These are phyloP conservation scores for Mycogone perniciosa DNA, from an alignment of 2,329 filamentous ascomycete species.

Conservation along the genomic window DNA sequence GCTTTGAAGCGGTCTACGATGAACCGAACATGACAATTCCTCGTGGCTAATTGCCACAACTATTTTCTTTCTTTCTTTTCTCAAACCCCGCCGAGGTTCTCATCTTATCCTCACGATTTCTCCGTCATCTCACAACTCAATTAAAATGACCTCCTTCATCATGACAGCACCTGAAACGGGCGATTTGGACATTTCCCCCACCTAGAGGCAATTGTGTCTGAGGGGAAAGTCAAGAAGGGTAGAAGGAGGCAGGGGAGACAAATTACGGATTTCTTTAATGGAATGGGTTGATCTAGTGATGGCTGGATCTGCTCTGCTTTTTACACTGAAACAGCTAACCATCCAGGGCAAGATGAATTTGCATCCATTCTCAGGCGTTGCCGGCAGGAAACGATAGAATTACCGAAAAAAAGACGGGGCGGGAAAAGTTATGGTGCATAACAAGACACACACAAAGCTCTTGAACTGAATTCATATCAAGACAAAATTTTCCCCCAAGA, in stretches of 20 bases:
- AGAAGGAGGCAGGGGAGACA: not conserved
- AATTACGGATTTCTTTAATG: not conserved
- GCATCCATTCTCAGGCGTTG: conserved; percentile 27
- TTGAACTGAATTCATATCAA: conserved; percentile 8
- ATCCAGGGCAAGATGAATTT: conserved; percentile 11
- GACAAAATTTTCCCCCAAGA: conserved; percentile 5
- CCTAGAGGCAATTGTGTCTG: not conserved
- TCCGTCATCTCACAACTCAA: not conserved
- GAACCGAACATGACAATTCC: conserved; percentile 29
- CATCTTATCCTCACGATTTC: not conserved
- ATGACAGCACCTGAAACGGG: not conserved
- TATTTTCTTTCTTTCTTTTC: not conserved
- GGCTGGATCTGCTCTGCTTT: not conserved
- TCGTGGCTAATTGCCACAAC: not conserved
- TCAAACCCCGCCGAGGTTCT: not conserved
- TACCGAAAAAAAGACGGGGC: conserved; percentile 10
- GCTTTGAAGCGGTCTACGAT: conserved; percentile 77
- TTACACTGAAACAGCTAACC: conserved; percentile 4
- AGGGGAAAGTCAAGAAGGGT: not conserved
- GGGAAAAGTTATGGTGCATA: conserved; percentile 8
- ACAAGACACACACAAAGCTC: conserved; percentile 5
- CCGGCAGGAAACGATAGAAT: conserved; percentile 27
- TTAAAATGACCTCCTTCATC: not conserved
- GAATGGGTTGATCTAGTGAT: not conserved
- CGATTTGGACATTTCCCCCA: not conserved